phyloP scores from a whole-genome alignment of 1,284 basidiomycete genomes.

The Gymnopus androsaceus region DNA sequence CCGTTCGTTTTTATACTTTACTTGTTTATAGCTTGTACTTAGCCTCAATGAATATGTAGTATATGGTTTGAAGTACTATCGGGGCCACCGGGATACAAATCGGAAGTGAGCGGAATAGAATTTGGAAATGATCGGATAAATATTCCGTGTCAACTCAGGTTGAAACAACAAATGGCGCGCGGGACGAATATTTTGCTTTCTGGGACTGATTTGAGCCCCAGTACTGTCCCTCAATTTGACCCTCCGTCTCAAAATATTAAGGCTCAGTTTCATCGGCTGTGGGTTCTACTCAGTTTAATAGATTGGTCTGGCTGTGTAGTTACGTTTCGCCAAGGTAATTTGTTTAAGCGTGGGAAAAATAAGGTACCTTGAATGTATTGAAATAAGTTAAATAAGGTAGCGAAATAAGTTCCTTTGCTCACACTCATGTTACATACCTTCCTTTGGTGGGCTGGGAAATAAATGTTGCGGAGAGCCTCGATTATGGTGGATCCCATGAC shows the following conservation, averaged over 20 bases:
- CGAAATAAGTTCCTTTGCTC: too few relatives aligned
- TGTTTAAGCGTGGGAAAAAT: too few relatives aligned
- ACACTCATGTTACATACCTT: neutral
- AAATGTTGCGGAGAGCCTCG: neutral
- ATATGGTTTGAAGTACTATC: neutral
- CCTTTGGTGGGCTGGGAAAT: neutral
- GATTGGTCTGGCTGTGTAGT: slow-evolving; percentile 3
- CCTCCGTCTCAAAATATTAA: too few relatives aligned
- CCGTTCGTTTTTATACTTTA: neutral
- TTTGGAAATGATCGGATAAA: neutral
- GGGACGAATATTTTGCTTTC: neutral
- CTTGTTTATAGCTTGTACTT: too few relatives aligned
- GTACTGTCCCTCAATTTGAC: neutral
- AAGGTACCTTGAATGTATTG: neutral
- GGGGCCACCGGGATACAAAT: neutral
- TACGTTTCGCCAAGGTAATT: too few relatives aligned
- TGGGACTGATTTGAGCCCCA: neutral
- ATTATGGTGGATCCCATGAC: slow-evolving; percentile 4
- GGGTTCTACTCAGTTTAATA: slow-evolving; percentile 2
- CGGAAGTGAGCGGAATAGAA: neutral
- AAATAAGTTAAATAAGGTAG: neutral
- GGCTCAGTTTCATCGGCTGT: neutral
- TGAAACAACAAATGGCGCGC: neutral
- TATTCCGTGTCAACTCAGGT: neutral
- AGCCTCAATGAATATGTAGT: too few relatives aligned